Conservation (phyloP, 345 rosid genomes). For the Eucalyptus curtisii region DNA sequence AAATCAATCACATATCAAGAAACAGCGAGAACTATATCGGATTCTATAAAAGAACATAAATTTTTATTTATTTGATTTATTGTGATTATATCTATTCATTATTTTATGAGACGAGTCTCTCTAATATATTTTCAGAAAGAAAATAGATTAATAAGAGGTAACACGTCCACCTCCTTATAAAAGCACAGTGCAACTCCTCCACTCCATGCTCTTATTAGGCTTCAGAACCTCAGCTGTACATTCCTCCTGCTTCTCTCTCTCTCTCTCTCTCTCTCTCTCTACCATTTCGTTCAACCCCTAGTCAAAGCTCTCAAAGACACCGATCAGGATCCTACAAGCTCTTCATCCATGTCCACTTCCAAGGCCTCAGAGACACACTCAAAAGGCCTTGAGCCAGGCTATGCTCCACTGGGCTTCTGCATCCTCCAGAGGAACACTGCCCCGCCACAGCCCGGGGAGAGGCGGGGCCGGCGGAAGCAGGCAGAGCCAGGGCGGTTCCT, state of each 20-base stretch:
- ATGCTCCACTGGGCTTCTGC: neutral
- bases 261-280: neutral
- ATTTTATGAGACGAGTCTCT: neutral
- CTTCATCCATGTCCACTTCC: slow-evolving; percentile 17
- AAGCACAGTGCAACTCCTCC: neutral
- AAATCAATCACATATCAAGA: neutral
- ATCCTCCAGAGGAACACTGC: slow-evolving; percentile 42
- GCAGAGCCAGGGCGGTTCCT: slow-evolving; percentile 80
- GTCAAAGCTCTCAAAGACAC: neutral
- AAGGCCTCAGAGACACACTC: slow-evolving; percentile 2
- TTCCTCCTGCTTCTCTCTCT: neutral
- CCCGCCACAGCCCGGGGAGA: slow-evolving; percentile 37
- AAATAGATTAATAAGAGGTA: neutral
- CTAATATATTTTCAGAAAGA: neutral
- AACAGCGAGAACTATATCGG: neutral
- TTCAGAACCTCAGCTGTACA: slow-evolving; percentile 3
- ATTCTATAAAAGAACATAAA: neutral
- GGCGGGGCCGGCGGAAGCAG: slow-evolving; percentile 75
- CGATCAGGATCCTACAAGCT: slow-evolving; percentile 11
- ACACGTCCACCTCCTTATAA: neutral
- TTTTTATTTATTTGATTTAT: neutral
- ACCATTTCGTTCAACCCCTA: neutral
- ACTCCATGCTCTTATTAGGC: neutral
- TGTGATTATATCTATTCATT: neutral
- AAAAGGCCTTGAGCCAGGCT: neutral